phyloP scores from a whole-genome alignment of 441 rosid genomes.

The Croton laevigatus region DNA sequence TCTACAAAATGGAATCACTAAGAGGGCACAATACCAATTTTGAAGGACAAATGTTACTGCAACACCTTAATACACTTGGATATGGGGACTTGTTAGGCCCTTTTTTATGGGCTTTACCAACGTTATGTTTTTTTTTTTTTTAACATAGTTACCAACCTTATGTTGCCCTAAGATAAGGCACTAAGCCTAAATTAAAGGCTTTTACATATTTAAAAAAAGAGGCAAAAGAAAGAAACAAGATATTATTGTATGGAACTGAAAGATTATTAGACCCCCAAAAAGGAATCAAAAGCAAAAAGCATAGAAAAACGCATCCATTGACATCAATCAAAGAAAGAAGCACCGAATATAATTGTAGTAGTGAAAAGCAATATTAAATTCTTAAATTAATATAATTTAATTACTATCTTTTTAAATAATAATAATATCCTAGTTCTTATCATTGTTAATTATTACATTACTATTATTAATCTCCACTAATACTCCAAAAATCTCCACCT shows the following conservation, averaged over 20 bases:
- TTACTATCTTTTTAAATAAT: not conserved
- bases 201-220: not conserved
- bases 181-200: conserved; percentile 7
- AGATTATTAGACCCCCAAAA: not conserved
- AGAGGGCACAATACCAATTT: no score
- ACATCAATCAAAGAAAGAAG: conserved; percentile 17
- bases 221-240: not conserved
- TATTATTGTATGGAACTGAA: conserved; percentile 10
- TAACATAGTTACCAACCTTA: not conserved
- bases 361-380: conserved; percentile 15
- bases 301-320: conserved; percentile 27
- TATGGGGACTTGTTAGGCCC: no score
- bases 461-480: conserved; percentile 3
- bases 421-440: not conserved
- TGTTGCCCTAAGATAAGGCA: not conserved
- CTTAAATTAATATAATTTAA: not conserved
- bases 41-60: no score
- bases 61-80: no score
- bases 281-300: conserved; percentile 17
- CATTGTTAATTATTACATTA: not conserved
- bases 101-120: no score
- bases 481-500: conserved; percentile 29
- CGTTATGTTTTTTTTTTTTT: no score
- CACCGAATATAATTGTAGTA: conserved; percentile 28
- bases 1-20: no score